Evolutionary conservation across 1,284 basidiomycete species (phyloP).

Genomic region (Trametes sp.): DNA sequence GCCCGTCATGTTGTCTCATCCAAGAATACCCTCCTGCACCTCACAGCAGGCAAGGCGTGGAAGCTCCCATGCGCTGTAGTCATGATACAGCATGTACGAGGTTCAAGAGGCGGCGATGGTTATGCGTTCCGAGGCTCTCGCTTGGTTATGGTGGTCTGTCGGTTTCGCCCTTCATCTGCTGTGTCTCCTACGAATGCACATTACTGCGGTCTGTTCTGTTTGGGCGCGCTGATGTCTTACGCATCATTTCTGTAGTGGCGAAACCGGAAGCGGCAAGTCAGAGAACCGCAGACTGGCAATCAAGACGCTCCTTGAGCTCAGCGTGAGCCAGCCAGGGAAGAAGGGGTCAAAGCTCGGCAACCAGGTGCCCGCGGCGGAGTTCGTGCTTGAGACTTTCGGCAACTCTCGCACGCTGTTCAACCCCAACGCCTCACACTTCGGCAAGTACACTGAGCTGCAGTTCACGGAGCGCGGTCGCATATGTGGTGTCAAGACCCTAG

Average conservation of each 20-base stretch:
- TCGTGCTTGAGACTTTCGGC: slow-evolving; percentile 93
- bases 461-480: slow-evolving; percentile 91
- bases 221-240: no score
- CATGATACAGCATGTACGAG: no score
- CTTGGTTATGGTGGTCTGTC: no score
- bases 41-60: no score
- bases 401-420: slow-evolving; percentile 91
- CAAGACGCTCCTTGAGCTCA: slow-evolving; percentile 89
- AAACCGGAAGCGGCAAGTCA: slow-evolving; percentile 93
- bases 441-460: slow-evolving; percentile 94
- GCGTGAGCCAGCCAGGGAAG: slow-evolving; percentile 90
- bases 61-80: no score
- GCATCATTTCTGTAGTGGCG: slow-evolving; percentile 66
- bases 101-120: no score
- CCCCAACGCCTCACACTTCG: slow-evolving; percentile 90
- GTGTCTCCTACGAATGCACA: no score
- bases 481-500: slow-evolving; percentile 92
- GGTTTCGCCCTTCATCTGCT: no score
- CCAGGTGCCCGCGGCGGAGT: slow-evolving; percentile 93
- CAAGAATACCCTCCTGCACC: not conserved
- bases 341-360: slow-evolving; percentile 88
- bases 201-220: no score
- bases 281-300: slow-evolving; percentile 91
- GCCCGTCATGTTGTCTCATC: not conserved
- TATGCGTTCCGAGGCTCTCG: no score